phyloP scores from a whole-genome alignment of 2,329 filamentous ascomycete genomes.

The Ustulina deusta region DNA sequence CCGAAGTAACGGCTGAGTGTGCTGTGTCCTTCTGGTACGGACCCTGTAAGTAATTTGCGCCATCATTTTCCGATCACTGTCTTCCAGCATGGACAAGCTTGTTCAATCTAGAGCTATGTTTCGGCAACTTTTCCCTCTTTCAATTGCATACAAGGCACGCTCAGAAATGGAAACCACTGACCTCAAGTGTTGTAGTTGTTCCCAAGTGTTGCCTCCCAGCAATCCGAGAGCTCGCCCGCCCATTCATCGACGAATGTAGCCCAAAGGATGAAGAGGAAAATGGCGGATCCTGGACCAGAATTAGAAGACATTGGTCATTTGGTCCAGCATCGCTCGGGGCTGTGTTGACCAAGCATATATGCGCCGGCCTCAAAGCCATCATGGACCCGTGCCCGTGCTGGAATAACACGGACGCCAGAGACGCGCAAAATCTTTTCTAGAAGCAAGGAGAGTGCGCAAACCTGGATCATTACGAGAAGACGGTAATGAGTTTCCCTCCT shows the following conservation, averaged over 20 bases:
- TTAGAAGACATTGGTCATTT: slow-evolving; percentile 7
- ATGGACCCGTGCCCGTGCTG: not conserved
- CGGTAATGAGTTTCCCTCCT: not conserved
- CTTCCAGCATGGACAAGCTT: not conserved
- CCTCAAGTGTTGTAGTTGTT: not conserved
- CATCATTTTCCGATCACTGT: too few relatives aligned
- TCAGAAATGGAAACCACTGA: not conserved
- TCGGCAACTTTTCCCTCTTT: not conserved
- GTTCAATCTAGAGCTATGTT: not conserved
- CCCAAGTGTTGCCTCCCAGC: slow-evolving; percentile 20
- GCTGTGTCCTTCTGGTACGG: slow-evolving; percentile 27
- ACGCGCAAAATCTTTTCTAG: not conserved
- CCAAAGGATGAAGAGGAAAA: not conserved
- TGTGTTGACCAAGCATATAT: not conserved
- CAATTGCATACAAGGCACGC: not conserved
- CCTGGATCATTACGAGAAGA: slow-evolving; percentile 9
- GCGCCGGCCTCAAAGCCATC: not conserved
- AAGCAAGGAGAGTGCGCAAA: slow-evolving; percentile 7
- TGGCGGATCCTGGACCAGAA: not conserved
- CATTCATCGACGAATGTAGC: not conserved
- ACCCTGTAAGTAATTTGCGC: not conserved
- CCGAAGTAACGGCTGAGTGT: slow-evolving; percentile 25
- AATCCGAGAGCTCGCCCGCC: slow-evolving; percentile 4
- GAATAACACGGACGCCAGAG: not conserved
- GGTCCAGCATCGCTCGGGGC: slow-evolving; percentile 1